phyloP scores from a whole-genome alignment of 1,284 basidiomycete genomes.

The Porodaedalea pini region DNA sequence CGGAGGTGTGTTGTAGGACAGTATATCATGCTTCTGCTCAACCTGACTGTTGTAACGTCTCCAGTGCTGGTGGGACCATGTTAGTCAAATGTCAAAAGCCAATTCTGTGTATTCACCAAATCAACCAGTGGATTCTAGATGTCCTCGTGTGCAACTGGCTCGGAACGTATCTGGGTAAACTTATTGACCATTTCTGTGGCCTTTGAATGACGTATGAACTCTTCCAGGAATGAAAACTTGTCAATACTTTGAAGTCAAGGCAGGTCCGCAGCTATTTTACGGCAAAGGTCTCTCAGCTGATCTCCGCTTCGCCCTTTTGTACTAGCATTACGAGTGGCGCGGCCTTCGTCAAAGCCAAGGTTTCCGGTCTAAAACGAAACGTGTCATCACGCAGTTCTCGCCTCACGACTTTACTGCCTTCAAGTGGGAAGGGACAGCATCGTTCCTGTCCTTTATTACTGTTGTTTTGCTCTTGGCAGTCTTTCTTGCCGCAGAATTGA shows the following conservation, averaged over 20 bases:
- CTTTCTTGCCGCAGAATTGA: conserved; percentile 80
- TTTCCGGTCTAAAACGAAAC: conserved; percentile 68
- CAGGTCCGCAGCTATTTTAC: conserved; percentile 29
- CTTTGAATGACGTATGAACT: conserved; percentile 23
- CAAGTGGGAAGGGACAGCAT: conserved; percentile 79
- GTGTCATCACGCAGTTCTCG: conserved; percentile 77
- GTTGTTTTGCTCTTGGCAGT: conserved; percentile 72
- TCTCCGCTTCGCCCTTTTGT: conserved; percentile 15
- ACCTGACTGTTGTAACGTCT: conserved; percentile 15
- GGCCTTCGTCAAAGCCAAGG: conserved; percentile 75
- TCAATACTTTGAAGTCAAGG: conserved; percentile 82
- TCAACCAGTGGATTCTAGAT: conserved; percentile 72
- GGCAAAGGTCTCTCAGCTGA: conserved; percentile 1
- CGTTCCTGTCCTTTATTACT: conserved; percentile 69
- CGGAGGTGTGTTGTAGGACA: conserved; percentile 51
- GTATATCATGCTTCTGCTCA: conserved; percentile 20
- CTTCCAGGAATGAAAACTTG: conserved; percentile 76
- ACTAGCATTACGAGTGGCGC: conserved; percentile 77
- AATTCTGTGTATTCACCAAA: conserved; percentile 16
- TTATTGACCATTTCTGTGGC: conserved; percentile 18
- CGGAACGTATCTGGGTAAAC: conserved; percentile 72
- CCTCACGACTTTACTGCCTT: conserved; percentile 85
- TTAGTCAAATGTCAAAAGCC: conserved; percentile 36
- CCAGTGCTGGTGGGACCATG: conserved; percentile 88
- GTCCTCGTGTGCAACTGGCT: conserved; percentile 84